These are phyloP conservation scores for Pythium rishiriense DNA, from an alignment of 352 stramenopile genomes.

Conservation along the genomic window DNA sequence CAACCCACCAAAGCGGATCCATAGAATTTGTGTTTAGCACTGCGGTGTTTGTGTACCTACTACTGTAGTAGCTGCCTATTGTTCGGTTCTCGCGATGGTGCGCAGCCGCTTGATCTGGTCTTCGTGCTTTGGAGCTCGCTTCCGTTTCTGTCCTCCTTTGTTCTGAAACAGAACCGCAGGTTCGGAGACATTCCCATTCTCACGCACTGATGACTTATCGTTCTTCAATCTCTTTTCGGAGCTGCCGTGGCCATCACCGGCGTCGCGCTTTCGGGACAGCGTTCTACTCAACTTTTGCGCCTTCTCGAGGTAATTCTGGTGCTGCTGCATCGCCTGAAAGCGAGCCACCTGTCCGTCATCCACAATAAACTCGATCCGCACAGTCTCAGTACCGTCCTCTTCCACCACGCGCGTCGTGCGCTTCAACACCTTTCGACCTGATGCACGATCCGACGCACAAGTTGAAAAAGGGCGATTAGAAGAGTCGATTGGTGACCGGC, in stretches of 20 bases:
- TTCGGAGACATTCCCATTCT: background rate
- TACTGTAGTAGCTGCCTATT: too few relatives aligned
- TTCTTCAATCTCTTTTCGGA: background rate
- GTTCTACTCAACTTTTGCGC: slow-evolving; percentile 51
- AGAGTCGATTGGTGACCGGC: slow-evolving; percentile 60
- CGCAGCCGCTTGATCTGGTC: slow-evolving; percentile 58
- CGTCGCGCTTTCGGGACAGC: background rate
- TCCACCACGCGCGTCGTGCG: slow-evolving; percentile 74
- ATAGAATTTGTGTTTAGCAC: slow-evolving; percentile 38
- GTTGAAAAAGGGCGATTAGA: slow-evolving; percentile 9
- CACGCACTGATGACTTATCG: background rate
- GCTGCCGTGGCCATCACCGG: too few relatives aligned
- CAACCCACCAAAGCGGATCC: background rate
- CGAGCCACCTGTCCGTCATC: slow-evolving; percentile 69
- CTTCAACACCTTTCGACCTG: slow-evolving; percentile 63
- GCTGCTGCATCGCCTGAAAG: slow-evolving; percentile 76
- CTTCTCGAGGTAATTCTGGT: slow-evolving; percentile 69
- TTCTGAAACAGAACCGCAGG: too few relatives aligned
- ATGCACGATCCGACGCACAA: slow-evolving; percentile 22
- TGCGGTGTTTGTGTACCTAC: slow-evolving; percentile 66
- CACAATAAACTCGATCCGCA: slow-evolving; percentile 80
- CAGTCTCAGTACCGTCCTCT: slow-evolving; percentile 75
- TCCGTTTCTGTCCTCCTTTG: slow-evolving; percentile 71
- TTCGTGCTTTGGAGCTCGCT: slow-evolving; percentile 68
- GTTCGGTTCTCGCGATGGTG: background rate